A percentile compares a stretch with the other conserved stretches of the same genome.
phyloP scores from a whole-genome alignment of 305 asterid species.

The Solanum hybrid region DNA sequence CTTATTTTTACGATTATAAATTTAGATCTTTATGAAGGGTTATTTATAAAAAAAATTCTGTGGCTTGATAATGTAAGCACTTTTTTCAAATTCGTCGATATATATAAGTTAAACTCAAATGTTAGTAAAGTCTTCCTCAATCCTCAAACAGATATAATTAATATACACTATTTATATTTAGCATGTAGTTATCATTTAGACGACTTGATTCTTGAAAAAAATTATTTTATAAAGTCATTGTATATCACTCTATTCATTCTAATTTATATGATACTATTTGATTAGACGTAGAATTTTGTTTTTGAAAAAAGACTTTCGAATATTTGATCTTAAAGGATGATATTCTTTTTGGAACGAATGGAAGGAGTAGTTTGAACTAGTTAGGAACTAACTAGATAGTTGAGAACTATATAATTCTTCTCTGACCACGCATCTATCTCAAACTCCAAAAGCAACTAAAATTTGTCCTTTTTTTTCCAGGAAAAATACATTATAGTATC shows the following conservation, averaged over 20 bases:
- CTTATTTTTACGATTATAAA: not conserved
- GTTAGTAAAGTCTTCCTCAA: not conserved
- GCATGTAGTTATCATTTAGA: not conserved
- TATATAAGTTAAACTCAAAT: not conserved
- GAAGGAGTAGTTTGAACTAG: not conserved
- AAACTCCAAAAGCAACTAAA: not conserved
- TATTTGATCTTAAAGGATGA: not conserved
- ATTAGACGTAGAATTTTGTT: not conserved
- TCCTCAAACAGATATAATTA: not conserved
- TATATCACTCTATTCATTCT: not conserved
- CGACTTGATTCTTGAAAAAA: not conserved
- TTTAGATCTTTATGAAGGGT: not conserved
- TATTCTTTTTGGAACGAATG: fast-evolving
- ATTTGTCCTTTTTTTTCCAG: not conserved
- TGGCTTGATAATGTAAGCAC: not conserved
- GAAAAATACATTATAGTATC: not conserved
- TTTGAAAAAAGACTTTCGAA: not conserved
- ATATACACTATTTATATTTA: not conserved
- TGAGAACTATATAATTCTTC: not conserved
- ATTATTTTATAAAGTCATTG: not conserved
- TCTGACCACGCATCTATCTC: not conserved
- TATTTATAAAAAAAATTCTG: not conserved
- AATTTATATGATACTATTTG: not conserved
- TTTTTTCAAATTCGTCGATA: fast-evolving
- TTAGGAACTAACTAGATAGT: not conserved